Evolutionary conservation across 1,139 yeast species (phyloP), one percentile per base, ranked within the genome.

Genomic region (Ogataea hybrid): DNA sequence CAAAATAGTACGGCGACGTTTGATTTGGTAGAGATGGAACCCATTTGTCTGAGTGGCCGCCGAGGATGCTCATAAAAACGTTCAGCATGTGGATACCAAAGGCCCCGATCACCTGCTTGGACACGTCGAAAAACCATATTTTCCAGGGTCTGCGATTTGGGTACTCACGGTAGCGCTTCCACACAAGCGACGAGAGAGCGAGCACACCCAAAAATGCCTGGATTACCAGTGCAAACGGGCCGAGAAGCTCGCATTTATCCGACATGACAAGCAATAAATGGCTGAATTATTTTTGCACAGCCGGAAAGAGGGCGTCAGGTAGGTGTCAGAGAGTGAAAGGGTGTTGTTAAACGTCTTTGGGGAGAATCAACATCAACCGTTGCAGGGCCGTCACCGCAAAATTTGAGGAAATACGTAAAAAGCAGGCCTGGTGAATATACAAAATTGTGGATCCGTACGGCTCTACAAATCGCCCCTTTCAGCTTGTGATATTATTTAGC

Each of bases 101-200:
- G 0, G 97, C 88, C 0, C 97, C 97, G 20, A 87, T 68, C 3
- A 90, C 71, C 61, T 92, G 98, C 58, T 92, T 92, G 23, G 87
- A 77, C 1, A 92, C 95, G 59, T 92, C 98, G 59, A 80, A 90
- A 16, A 75, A 61, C 97, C 97, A 92, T 12, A 90, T 82, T 43
- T 76, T 73, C 88, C 96, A 81, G 7, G 95, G 88, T 51, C 97
- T 70, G 48, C 90, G 73, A 37, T 73, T 62, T 0, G 97, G 97
- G 47, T 75, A 74, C 60, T 92, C 97, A 51, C 80, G 77, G 50
- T 70, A 77, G 43, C 98, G 71, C 58, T 92, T 92, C 50, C 81
- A 65, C 3, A 89, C 77, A 39, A 92, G 70, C 2, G 94, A 79
- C 15, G 83, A 73, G 10, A 92, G 64, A 21, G 96, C 90, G 27